Base-by-base conservation (phyloP, 2,329 filamentous ascomycete genomes). In the Aschersonia sp. region DNA sequence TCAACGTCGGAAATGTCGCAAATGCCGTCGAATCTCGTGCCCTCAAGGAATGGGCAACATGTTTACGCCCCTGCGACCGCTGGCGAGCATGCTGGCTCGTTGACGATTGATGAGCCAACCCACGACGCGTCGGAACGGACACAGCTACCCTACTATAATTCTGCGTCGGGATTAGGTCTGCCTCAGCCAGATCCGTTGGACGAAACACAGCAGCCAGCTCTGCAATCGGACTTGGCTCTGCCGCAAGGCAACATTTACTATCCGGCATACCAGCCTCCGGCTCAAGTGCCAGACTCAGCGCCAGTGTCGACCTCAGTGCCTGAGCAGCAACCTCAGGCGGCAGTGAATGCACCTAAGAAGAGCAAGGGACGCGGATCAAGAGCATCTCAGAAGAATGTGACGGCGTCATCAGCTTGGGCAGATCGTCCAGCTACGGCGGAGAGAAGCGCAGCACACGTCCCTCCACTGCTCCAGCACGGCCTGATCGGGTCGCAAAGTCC, bases 41-140 rank as follows among this genome's bases (percentile, higher is more conserved):
- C 8, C 8, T 37, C 8, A 2, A 8, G 12, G 35, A 12, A 8
- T 29, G 35, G 39, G 2, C 48, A 55, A 37, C 57, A 58, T 45
- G 55, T 50, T 1, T 58, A 62, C 48, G 51, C 58, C 41, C 57
- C 58, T 43, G 56, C 56, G 52, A 58, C 63, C 4, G 56, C 58
- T 30, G 50, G 53, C 6, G 58, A 22, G 22, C 22, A 60, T 44
- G 6, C 29, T 6, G 35, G 31, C n/a, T 32, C 44, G 10, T 39
- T 37, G 11, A 30, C 32, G 12, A 48, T 52, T 3, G 55, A 50
- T 30, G 50, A 51, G 4, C 54, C 57, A 30, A 43, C 51, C n/a
- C 42, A 54, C 10, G n/a, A 47, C 12, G 56, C 53, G 12, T 52
- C 57, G 32, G 51, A 48, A 10, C 51, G 53, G 29, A 42, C 45